Percentiles rank a stretch among this genome's conserved stretches.
Evolutionary conservation across 306 rosid species (phyloP).

Genomic region (Rosa multiflora): DNA sequence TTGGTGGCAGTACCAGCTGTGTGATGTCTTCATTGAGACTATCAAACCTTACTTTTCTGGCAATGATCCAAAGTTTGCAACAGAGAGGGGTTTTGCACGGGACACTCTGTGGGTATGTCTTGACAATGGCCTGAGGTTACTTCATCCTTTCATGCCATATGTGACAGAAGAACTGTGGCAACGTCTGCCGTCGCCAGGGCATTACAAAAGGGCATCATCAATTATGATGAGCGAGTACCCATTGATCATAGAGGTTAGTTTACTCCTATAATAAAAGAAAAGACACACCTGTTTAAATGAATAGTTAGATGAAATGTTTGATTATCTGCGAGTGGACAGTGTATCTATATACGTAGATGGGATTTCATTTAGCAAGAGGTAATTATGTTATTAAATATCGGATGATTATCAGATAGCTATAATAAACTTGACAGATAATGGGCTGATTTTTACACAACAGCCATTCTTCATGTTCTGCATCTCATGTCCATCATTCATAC

Average conservation of each 20-base stretch:
- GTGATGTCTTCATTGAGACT: slow-evolving; percentile 90
- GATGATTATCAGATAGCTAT: no score
- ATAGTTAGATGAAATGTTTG: no score
- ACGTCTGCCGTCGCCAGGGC: slow-evolving; percentile 76
- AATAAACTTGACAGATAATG: no score
- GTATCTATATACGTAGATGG: no score
- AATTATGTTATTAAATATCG: no score
- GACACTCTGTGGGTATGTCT: slow-evolving; percentile 88
- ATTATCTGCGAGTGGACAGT: no score
- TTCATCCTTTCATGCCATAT: slow-evolving; percentile 95
- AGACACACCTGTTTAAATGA: no score
- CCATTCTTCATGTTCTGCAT: no score
- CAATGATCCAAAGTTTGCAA: slow-evolving; percentile 46
- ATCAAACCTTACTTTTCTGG: slow-evolving; percentile 82
- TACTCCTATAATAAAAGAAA: background rate
- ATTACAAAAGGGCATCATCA: slow-evolving; percentile 53
- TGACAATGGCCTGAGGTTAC: slow-evolving; percentile 82
- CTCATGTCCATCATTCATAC: no score
- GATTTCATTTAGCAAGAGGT: no score
- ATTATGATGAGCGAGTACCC: slow-evolving; percentile 82
- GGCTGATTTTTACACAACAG: no score
- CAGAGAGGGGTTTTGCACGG: slow-evolving; percentile 64
- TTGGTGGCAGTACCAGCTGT: slow-evolving; percentile 92
- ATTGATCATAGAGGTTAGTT: slow-evolving; percentile 63
- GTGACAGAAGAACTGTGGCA: slow-evolving; percentile 96